A percentile compares a stretch with the other conserved stretches of the same genome.
Conservation (phyloP, 2,329 filamentous ascomycete species). For the Ophiocordyceps camponoti-leonardi region DNA sequence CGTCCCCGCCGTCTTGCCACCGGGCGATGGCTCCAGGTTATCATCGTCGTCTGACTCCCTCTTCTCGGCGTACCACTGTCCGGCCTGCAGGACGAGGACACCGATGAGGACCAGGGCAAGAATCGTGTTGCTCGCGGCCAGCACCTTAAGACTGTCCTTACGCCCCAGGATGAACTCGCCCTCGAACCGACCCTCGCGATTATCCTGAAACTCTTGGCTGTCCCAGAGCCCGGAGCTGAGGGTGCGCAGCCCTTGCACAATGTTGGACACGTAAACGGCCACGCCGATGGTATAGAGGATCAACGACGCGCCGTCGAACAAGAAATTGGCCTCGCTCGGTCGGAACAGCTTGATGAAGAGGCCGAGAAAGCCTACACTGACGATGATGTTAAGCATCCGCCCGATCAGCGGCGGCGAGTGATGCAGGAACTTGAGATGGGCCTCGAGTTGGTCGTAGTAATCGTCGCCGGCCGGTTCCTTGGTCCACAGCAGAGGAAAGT, state of each 20-base stretch:
- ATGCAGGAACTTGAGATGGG: conserved; percentile 81
- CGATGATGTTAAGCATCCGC: conserved; percentile 86
- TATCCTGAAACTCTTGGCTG: conserved; percentile 21
- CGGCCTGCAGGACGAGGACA: conserved; percentile 81
- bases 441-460: conserved; percentile 76
- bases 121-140: conserved; percentile 92
- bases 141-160: conserved; percentile 79
- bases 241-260: conserved; percentile 81
- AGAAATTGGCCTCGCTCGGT: conserved; percentile 82
- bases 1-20: conserved; percentile 8
- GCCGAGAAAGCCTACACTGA: conserved; percentile 71
- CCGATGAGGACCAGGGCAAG: conserved; percentile 82
- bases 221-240: conserved; percentile 55
- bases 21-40: conserved; percentile 8
- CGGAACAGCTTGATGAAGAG: conserved; percentile 92
- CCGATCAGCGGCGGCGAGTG: conserved; percentile 80
- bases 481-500: conserved; percentile 76
- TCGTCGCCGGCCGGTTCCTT: conserved; percentile 42
- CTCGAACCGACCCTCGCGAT: conserved; percentile 22
- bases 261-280: conserved; percentile 89
- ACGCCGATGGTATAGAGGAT: conserved; percentile 74
- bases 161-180: conserved; percentile 56
- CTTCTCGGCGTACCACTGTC: conserved; percentile 96
- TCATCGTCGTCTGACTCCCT: conserved; percentile 67
- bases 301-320: conserved; percentile 76